These are phyloP conservation scores for Boletus patriciae DNA, from an alignment of 768 basidiomycete species.

Conservation along the genomic window DNA sequence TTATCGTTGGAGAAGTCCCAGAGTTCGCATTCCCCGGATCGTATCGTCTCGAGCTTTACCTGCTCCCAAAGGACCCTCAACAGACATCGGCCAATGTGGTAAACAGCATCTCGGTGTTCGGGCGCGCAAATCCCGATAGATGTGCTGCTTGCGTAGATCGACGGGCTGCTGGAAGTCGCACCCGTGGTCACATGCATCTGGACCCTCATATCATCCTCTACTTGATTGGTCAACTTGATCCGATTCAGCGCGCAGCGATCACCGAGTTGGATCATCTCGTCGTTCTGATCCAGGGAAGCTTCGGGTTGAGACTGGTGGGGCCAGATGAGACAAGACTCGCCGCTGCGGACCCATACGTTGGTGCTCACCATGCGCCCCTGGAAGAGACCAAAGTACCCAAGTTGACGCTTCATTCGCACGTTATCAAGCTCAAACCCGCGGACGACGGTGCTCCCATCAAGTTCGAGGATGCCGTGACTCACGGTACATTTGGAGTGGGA, in stretches of 20 bases:
- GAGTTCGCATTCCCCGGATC: constrained; percentile 22
- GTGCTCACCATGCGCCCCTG: neutral
- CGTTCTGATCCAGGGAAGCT: constrained; percentile 3
- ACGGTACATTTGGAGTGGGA: neutral
- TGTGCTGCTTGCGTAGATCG: constrained; percentile 15
- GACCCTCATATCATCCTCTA: constrained; percentile 16
- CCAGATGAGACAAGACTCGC: constrained; percentile 14
- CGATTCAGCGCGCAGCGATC: neutral
- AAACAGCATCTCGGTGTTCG: constrained; percentile 18
- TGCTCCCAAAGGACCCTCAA: constrained; percentile 1
- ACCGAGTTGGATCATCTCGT: neutral
- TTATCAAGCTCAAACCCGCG: neutral
- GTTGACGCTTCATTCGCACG: constrained; percentile 16
- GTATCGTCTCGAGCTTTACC: constrained; percentile 20
- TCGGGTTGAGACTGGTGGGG: constrained; percentile 12
- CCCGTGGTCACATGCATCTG: constrained; percentile 18
- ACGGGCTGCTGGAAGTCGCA: constrained; percentile 5
- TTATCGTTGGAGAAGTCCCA: constrained; percentile 4
- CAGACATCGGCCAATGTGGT: neutral
- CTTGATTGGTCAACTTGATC: constrained; percentile 1
- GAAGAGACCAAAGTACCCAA: constrained; percentile 6
- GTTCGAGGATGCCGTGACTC: neutral
- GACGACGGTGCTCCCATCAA: neutral
- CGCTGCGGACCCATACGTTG: neutral
- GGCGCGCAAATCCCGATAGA: neutral